These are phyloP conservation scores for Fermentozyma sake DNA, from an alignment of 1,139 yeast species.

Conservation along the genomic window DNA sequence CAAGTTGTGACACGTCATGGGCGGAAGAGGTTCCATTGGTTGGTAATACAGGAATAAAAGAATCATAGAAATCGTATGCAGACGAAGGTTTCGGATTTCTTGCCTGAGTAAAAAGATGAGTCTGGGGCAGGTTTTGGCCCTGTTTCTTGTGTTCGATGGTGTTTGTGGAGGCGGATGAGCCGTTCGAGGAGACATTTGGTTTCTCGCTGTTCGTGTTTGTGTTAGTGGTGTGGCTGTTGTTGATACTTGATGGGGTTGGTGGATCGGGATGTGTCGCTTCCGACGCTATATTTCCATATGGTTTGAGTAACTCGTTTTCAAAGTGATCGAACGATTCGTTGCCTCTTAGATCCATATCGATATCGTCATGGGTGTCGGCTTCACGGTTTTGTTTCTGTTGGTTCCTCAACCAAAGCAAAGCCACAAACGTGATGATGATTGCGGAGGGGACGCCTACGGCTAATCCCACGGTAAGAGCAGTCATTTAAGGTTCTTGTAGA, in stretches of 20 bases:
- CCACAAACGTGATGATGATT: conserved; percentile 19
- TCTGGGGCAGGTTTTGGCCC: conserved; percentile 3
- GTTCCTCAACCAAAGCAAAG: conserved; percentile 25
- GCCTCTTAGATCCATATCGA: conserved; percentile 37
- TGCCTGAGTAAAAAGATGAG: too few relatives aligned
- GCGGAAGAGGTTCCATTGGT: conserved; percentile 3
- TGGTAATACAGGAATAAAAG: conserved; percentile 39
- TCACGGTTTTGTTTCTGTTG: conserved; percentile 30
- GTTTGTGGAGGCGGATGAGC: conserved; percentile 10
- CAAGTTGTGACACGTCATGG: conserved; percentile 1
- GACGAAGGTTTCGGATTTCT: conserved; percentile 20
- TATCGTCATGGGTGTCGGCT: conserved; percentile 24
- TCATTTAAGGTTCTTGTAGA: too few relatives aligned
- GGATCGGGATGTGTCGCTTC: conserved; percentile 9
- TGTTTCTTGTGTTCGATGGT: conserved; percentile 6
- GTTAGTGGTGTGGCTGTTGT: conserved; percentile 3
- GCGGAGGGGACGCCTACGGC: conserved; percentile 41
- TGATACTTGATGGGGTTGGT: too few relatives aligned
- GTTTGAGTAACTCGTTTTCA: conserved; percentile 34
- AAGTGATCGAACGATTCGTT: conserved; percentile 35
- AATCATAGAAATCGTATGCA: conserved; percentile 41
- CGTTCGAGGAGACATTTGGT: conserved; percentile 7
- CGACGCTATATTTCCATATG: conserved; percentile 9
- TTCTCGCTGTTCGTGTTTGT: conserved; percentile 6
- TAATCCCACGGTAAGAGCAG: conserved; percentile 33